Conservation (phyloP, 129 eudicot genomes). For the Ambrosia artemisiifolia region DNA sequence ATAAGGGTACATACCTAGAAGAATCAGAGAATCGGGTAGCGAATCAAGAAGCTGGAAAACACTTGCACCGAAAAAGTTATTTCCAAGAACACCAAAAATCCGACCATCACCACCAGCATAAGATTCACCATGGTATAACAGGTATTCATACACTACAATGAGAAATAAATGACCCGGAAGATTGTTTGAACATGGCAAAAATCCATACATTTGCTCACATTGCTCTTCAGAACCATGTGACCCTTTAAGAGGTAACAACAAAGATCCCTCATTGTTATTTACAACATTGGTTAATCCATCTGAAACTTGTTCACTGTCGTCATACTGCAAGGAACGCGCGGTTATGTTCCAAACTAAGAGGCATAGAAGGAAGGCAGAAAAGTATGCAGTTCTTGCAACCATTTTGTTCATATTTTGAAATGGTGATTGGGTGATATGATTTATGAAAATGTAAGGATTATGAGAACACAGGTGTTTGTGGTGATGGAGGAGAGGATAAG, state of each 20-base stretch:
- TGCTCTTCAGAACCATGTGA: slow-evolving; percentile 4
- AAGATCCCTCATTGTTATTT: neutral
- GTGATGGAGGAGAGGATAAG: neutral
- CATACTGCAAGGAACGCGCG: slow-evolving; percentile 19
- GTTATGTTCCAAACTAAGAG: slow-evolving; percentile 9
- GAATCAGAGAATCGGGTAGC: slow-evolving; percentile 70
- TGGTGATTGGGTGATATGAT: neutral
- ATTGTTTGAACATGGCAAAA: slow-evolving; percentile 73
- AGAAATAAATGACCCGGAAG: slow-evolving; percentile 58
- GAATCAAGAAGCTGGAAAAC: slow-evolving; percentile 62
- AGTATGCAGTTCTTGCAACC: slow-evolving; percentile 1
- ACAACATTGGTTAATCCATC: slow-evolving; percentile 30
- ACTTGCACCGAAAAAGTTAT: slow-evolving; percentile 73
- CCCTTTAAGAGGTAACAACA: slow-evolving; percentile 8
- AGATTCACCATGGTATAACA: slow-evolving; percentile 59
- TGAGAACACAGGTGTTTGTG: neutral
- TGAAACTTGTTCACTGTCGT: slow-evolving; percentile 14
- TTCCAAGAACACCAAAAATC: slow-evolving; percentile 72
- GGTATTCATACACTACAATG: slow-evolving; percentile 58
- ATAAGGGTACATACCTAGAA: slow-evolving; percentile 49
- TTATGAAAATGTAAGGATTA: neutral
- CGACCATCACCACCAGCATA: slow-evolving; percentile 65
- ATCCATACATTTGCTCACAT: slow-evolving; percentile 72
- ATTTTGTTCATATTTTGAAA: slow-evolving; percentile 8
- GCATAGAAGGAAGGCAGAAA: slow-evolving; percentile 15